Evolutionary conservation across 768 basidiomycete genomes (phyloP).

Genomic region (Hygrophoropsis aurantiaca): DNA sequence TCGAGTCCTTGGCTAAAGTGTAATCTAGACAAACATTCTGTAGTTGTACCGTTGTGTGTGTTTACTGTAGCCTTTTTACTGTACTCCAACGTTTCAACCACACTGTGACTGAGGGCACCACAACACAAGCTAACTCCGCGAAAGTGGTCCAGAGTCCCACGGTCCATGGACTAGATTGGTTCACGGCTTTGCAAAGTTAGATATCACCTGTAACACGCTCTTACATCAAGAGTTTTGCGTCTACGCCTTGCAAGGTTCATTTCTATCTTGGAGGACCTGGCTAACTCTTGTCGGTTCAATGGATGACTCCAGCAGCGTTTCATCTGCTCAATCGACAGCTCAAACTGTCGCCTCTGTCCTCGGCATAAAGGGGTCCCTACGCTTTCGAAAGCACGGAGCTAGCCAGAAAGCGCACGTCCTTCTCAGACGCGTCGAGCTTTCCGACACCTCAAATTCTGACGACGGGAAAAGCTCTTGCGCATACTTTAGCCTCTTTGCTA

Average conservation of each 20-base stretch:
- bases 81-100: too few relatives aligned
- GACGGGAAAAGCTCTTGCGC: slow-evolving; percentile 39
- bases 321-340: slow-evolving; percentile 24
- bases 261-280: slow-evolving; percentile 11
- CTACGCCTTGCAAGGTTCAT: slow-evolving; percentile 4
- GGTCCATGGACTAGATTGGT: too few relatives aligned
- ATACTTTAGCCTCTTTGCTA: slow-evolving; percentile 65
- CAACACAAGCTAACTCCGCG: too few relatives aligned
- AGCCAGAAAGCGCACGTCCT: slow-evolving; percentile 70
- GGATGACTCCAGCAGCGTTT: slow-evolving; percentile 40
- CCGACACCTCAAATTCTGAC: slow-evolving; percentile 45
- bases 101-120: too few relatives aligned
- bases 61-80: too few relatives aligned
- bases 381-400: slow-evolving; percentile 65
- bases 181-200: slow-evolving; percentile 10
- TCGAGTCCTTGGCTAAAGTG: background rate
- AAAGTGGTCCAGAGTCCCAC: too few relatives aligned
- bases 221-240: slow-evolving; percentile 8
- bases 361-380: slow-evolving; percentile 60
- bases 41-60: too few relatives aligned
- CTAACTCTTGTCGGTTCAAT: slow-evolving; percentile 18
- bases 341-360: slow-evolving; percentile 52
- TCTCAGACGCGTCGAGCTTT: slow-evolving; percentile 56
- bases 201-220: slow-evolving; percentile 6
- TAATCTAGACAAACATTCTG: too few relatives aligned